Evolutionary conservation across 2,329 filamentous ascomycete species (phyloP).

Genomic region (Ampelomyces quisqualis): DNA sequence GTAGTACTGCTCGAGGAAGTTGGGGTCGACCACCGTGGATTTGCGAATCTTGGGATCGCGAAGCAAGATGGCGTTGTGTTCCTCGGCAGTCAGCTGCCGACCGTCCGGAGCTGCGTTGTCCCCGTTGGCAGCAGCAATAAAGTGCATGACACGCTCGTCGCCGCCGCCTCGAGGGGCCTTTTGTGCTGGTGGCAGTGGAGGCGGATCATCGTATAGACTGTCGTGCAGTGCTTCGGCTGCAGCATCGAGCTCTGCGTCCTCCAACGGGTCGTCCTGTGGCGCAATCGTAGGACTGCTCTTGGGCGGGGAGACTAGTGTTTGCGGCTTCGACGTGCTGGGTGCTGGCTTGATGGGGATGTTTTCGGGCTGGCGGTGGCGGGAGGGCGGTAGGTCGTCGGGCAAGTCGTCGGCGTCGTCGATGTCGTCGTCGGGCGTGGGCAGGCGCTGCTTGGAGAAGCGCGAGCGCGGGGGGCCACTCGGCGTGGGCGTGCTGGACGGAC

Average conservation of each 20-base stretch:
- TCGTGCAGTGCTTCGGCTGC: conserved; percentile 23
- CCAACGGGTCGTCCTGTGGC: conserved; percentile 8
- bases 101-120: conserved; percentile 2
- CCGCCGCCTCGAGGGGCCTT: not conserved
- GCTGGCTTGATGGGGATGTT: conserved; percentile 26
- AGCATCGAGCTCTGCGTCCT: conserved; percentile 4
- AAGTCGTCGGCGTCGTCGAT: conserved; percentile 29
- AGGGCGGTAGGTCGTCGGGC: conserved; percentile 36
- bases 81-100: conserved; percentile 72
- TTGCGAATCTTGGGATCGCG: conserved; percentile 83
- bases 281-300: conserved; percentile 32
- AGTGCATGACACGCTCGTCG: conserved; percentile 4
- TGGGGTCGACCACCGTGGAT: conserved; percentile 86
- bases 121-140: not conserved
- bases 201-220: conserved; percentile 25
- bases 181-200: conserved; percentile 10
- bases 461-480: conserved; percentile 22
- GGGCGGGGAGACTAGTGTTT: conserved; percentile 29
- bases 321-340: conserved; percentile 5
- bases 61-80: conserved; percentile 84
- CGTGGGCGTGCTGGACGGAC: conserved; percentile 30
- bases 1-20: conserved; percentile 93
- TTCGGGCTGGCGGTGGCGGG: conserved; percentile 37
- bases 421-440: conserved; percentile 29
- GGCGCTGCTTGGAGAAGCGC: conserved; percentile 26